Base-by-base conservation (phyloP, 352 stramenopile species). In the Pythium phragmitis region DNA sequence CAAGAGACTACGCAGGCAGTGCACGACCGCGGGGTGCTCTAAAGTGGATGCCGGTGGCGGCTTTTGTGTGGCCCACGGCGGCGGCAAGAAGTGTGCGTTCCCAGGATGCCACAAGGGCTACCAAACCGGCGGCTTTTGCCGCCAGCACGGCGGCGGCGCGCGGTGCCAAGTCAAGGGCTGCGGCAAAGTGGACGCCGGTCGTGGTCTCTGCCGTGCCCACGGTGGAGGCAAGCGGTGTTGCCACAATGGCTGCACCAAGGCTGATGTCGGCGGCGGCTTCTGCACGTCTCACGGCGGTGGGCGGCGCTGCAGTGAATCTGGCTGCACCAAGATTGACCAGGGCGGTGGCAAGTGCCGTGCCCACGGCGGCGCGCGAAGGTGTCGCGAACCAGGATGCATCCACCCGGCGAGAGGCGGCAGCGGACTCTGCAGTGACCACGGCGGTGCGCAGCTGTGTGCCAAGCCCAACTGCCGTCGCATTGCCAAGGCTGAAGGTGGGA, bases 311-410 rank as follows among this genome's bases (percentile, higher is more conserved):
- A 70, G 68, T 0, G 77, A 87, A 51, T 64, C 69, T 56, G 82
- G 82, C 23, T 96, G 88, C 60, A 75, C 71, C 23, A 96, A 95
- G 56, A 91, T 90, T 39, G 80, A 87, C 58, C 87, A 96, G 68
- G 87, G 85, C 28, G 87, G 87, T 58, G 87, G 85, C 12, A 92
- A 85, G 50, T 92, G 87, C 39, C 70, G 86, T 30, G 83, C 86
- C 2, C 86, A 94, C 48, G 86, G 86, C n/a, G 84, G 83, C 7
- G 79, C 79, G 9, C 78, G 75, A 63, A 79, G 86, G 19, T 94
- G 86, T 64, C 72, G 65, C 37, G 55, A 76, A 48, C 55, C 72
- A n/a, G 74, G 69, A 14, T 94, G 86, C 46, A 59, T 62, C 26
- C 81, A 91, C 37, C 79, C 82, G 17, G 83, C 82, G 26, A 66